phyloP scores from a whole-genome alignment of 148 eudicot genomes.

The Chenopodium quinoa region DNA sequence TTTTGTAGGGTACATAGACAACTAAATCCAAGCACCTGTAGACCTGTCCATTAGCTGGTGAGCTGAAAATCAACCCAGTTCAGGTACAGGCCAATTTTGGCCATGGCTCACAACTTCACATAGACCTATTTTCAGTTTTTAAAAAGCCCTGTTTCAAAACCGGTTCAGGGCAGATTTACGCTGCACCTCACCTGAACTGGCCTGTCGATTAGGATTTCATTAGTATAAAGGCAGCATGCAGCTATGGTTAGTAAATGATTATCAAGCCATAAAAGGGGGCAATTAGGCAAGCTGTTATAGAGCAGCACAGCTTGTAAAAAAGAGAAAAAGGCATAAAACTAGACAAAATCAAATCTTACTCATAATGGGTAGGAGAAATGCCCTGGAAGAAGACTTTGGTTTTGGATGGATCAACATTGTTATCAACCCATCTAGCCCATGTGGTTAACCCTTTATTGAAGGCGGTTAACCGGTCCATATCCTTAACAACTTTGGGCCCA shows the following conservation, averaged over 20 bases:
- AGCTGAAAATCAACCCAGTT: background rate
- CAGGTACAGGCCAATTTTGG: background rate
- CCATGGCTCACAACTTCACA: background rate
- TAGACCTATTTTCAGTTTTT: too few species aligned
- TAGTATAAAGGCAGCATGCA: background rate
- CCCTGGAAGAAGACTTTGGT: slow-evolving; percentile 92
- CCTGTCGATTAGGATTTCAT: background rate
- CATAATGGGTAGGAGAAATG: slow-evolving; percentile 87
- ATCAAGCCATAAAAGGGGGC: background rate
- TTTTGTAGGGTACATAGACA: background rate
- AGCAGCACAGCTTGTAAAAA: background rate
- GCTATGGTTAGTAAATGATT: background rate
- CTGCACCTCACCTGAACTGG: background rate
- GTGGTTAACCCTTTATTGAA: slow-evolving; percentile 74
- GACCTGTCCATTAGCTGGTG: background rate
- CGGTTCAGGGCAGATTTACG: background rate
- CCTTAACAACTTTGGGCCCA: slow-evolving; percentile 57
- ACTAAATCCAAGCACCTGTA: background rate
- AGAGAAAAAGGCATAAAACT: background rate
- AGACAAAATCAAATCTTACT: slow-evolving; percentile 43
- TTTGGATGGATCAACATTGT: slow-evolving; percentile 52
- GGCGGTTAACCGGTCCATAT: slow-evolving; percentile 82
- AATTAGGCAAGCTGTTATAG: background rate
- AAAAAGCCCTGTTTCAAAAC: background rate
- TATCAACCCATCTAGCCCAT: slow-evolving; percentile 90